A percentile compares a stretch with the other conserved stretches of the same genome.
Evolutionary conservation across 371 early-diverging fungal genomes (phyloP).

Genomic region (Mortierella sp.): DNA sequence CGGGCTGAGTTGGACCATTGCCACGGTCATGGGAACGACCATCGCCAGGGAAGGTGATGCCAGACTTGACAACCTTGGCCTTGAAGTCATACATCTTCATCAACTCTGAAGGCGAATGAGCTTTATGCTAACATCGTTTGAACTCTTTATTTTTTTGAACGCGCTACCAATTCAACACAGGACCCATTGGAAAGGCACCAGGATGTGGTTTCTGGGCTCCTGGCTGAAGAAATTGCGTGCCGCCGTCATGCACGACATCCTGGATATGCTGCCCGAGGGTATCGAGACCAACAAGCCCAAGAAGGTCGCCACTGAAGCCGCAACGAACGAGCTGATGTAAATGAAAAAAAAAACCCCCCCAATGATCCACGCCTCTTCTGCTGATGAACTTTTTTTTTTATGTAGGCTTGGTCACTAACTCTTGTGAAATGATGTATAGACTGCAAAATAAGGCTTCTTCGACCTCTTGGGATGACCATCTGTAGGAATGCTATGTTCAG

Average conservation of each 20-base stretch:
- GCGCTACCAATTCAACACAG: conserved; percentile 97
- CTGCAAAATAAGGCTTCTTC: too few relatives aligned
- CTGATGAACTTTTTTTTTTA: too few relatives aligned
- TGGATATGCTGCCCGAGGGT: conserved; percentile 99
- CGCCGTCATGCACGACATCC: conserved; percentile 97
- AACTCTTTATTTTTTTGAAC: too few relatives aligned
- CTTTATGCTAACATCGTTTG: conserved; percentile 40
- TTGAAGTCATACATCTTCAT: conserved; percentile 45
- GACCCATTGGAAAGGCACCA: conserved; percentile 97
- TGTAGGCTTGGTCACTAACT: too few relatives aligned
- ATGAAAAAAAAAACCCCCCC: too few relatives aligned
- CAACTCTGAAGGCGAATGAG: conserved; percentile 27
- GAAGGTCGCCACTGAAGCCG: too few relatives aligned
- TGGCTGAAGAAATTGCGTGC: conserved; percentile 98
- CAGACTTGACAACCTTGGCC: conserved; percentile 31
- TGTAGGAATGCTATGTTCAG: too few relatives aligned
- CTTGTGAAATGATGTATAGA: too few relatives aligned
- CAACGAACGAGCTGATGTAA: too few relatives aligned
- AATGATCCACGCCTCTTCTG: too few relatives aligned
- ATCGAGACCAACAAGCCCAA: conserved; percentile 96
- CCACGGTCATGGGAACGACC: conserved; percentile 33
- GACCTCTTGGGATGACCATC: too few relatives aligned
- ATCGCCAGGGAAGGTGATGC: conserved; percentile 38
- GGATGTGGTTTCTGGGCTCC: conserved; percentile 99
- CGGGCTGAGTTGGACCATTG: conserved; percentile 26